Evolutionary conservation across 306 rosid genomes (phyloP).

Genomic region (Amphicarpaea edgeworthii): DNA sequence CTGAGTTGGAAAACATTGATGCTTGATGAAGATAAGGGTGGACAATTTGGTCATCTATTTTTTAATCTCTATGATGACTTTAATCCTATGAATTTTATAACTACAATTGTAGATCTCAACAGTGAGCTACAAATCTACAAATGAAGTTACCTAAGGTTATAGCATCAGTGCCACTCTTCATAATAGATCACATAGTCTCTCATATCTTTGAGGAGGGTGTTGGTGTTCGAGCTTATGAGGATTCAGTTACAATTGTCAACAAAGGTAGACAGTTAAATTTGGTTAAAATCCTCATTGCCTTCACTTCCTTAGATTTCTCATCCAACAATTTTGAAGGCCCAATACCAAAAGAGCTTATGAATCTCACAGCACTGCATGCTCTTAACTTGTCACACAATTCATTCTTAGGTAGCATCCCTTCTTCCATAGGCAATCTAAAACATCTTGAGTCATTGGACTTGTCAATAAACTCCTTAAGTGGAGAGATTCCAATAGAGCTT

Average conservation of each 20-base stretch:
- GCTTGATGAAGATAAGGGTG: conserved; percentile 8
- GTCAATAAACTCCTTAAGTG: conserved; percentile 23
- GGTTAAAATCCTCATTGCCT: conserved; percentile 9
- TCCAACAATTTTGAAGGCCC: conserved; percentile 11
- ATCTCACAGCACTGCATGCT: conserved; percentile 6
- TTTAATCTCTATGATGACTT: conserved; percentile 12
- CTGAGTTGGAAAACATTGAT: conserved; percentile 9
- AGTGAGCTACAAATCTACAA: not conserved
- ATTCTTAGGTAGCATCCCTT: conserved; percentile 9
- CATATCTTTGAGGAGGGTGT: conserved; percentile 1
- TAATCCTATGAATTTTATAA: not conserved
- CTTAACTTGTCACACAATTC: conserved; percentile 4
- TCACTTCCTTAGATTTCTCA: conserved; percentile 33
- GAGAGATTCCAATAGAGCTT: conserved; percentile 34
- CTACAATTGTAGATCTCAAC: not conserved
- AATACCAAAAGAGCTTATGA: conserved; percentile 26
- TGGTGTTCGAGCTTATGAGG: conserved; percentile 2
- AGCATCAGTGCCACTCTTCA: not conserved
- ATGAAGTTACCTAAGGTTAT: not conserved
- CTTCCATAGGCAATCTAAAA: conserved; percentile 14
- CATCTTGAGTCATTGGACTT: conserved; percentile 22
- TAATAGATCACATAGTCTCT: not conserved
- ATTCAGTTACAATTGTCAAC: conserved; percentile 20
- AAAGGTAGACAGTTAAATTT: conserved; percentile 12
- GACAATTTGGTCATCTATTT: not conserved